Conservation (phyloP, 2,329 filamentous ascomycete species). For the Botrytis elliptica region DNA sequence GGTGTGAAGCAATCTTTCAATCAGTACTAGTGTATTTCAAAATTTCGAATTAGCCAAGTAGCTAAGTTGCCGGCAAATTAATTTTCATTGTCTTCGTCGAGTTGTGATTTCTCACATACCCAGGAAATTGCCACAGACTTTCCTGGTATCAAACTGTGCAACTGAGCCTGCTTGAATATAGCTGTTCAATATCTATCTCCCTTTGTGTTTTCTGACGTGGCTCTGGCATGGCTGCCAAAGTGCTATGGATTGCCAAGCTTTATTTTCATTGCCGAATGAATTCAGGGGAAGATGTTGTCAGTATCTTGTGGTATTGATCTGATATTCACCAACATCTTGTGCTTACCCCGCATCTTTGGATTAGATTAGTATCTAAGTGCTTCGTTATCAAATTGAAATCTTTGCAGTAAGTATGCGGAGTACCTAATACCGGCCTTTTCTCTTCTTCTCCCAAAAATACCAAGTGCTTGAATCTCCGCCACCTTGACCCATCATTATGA, state of each 20-base stretch:
- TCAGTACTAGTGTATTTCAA: neutral
- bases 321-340: neutral
- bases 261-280: neutral
- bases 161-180: neutral
- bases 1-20: neutral
- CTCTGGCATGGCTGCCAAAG: neutral
- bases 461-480: neutral
- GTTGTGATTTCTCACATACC: neutral
- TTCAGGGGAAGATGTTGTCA: neutral
- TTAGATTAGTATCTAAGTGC: neutral
- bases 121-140: neutral
- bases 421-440: neutral
- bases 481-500: neutral
- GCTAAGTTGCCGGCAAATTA: neutral
- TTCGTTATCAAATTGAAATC: neutral
- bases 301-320: neutral
- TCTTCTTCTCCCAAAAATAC: neutral
- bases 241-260: neutral
- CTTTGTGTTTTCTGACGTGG: neutral
- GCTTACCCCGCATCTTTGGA: neutral
- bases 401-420: neutral
- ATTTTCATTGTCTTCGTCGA: neutral
- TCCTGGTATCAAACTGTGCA: neutral
- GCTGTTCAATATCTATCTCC: neutral
- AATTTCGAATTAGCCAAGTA: neutral